These are phyloP conservation scores for Microthyrium microscopicum DNA, from an alignment of 2,329 filamentous ascomycete genomes.

Conservation along the genomic window DNA sequence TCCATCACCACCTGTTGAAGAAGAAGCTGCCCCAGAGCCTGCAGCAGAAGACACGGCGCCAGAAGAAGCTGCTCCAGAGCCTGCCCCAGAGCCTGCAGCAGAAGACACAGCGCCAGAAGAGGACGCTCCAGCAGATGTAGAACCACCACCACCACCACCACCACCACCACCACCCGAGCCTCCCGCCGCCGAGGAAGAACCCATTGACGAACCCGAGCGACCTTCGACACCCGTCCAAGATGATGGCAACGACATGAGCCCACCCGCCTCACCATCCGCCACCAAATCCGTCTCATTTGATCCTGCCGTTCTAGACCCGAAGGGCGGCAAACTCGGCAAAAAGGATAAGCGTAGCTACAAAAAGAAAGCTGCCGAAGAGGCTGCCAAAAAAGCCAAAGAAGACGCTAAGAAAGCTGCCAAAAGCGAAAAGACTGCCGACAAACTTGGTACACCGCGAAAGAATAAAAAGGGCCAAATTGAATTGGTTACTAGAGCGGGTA, in stretches of 20 bases:
- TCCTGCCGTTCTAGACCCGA: constrained; percentile 7
- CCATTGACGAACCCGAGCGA: neutral
- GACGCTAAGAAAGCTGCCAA: constrained; percentile 6
- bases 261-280: constrained; percentile 1
- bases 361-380: constrained; percentile 1
- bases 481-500: constrained; percentile 1
- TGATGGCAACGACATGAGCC: neutral
- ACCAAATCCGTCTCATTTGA: constrained; percentile 6
- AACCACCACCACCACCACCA: neutral
- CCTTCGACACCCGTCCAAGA: neutral
- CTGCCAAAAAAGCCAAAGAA: constrained; percentile 2
- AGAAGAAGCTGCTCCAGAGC: constrained; percentile 2
- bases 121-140: neutral
- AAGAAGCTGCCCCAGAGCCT: neutral
- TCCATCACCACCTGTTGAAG: too few species aligned
- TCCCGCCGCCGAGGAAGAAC: neutral
- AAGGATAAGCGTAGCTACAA: constrained; percentile 7
- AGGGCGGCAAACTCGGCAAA: constrained; percentile 5
- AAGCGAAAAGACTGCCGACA: constrained; percentile 3
- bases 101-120: neutral
- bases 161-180: neutral
- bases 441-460: constrained; percentile 1
- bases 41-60: constrained; percentile 2
- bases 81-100: neutral
- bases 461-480: constrained; percentile 6